These are phyloP conservation scores for Ananas comosus DNA, from an alignment of 176 grass and related monocot genomes.

Conservation along the genomic window DNA sequence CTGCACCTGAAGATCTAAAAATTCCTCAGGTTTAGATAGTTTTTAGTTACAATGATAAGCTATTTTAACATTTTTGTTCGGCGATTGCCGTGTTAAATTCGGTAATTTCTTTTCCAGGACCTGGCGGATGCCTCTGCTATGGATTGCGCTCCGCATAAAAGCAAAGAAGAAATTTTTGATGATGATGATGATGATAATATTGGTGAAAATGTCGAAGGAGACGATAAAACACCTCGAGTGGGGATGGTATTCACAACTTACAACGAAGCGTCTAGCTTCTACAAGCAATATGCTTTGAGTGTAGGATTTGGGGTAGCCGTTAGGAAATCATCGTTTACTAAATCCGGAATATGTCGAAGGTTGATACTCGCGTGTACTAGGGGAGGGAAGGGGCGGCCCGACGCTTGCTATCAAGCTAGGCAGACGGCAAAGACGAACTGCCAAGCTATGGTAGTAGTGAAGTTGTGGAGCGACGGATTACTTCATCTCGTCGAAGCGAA, in stretches of 20 bases:
- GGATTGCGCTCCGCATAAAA: slow-evolving; percentile 18
- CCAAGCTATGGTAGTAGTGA: slow-evolving; percentile 63
- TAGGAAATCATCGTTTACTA: slow-evolving; percentile 60
- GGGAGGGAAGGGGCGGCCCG: slow-evolving; percentile 65
- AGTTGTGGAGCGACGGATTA: slow-evolving; percentile 77
- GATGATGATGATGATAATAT: slow-evolving; percentile 36
- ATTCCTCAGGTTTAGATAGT: background rate
- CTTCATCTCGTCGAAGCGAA: slow-evolving; percentile 62
- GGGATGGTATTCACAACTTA: slow-evolving; percentile 87
- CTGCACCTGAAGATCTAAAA: background rate
- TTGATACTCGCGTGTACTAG: slow-evolving; percentile 80
- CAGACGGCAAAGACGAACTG: slow-evolving; percentile 78
- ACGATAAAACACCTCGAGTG: slow-evolving; percentile 35
- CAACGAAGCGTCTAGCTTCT: slow-evolving; percentile 62
- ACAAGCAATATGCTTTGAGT: slow-evolving; percentile 67
- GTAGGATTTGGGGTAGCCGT: slow-evolving; percentile 57
- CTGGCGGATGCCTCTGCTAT: slow-evolving; percentile 11
- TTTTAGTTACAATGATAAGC: background rate
- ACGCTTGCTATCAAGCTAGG: slow-evolving; percentile 73
- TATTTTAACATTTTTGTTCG: background rate
- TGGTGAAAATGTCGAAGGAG: slow-evolving; percentile 14
- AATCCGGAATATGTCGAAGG: slow-evolving; percentile 67
- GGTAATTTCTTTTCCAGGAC: slow-evolving; percentile 21
- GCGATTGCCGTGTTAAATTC: background rate
- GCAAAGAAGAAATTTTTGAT: slow-evolving; percentile 40